These are phyloP conservation scores for Eimeria acervulina DNA, from an alignment of 169 alveolate genomes.

Conservation along the genomic window DNA sequence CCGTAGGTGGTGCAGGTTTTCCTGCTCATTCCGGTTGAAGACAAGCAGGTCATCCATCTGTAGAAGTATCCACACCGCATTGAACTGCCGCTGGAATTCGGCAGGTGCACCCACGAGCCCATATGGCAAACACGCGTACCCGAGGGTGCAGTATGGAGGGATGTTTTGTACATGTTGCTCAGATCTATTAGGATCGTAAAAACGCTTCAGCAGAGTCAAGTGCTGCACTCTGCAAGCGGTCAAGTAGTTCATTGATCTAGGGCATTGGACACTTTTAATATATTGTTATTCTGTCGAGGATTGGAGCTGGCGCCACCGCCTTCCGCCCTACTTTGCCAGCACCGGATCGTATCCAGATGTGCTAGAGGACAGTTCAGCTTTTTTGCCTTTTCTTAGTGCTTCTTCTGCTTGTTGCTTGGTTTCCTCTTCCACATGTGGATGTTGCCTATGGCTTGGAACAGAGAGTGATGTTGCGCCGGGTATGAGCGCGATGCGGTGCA, in stretches of 20 bases:
- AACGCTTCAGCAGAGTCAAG: background rate
- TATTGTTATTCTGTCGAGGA: background rate
- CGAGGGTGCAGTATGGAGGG: background rate
- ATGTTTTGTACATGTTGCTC: background rate
- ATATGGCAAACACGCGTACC: background rate
- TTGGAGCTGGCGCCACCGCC: background rate
- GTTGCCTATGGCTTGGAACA: background rate
- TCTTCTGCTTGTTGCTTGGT: background rate
- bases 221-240: background rate
- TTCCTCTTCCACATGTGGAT: background rate
- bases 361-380: background rate
- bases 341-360: background rate
- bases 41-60: background rate
- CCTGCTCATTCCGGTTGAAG: background rate
- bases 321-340: background rate
- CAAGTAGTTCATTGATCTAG: background rate
- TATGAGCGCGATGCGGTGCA: background rate
- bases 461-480: background rate
- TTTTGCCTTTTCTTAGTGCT: background rate
- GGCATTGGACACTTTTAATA: background rate
- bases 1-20: background rate
- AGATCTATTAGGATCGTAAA: background rate
- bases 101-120: background rate
- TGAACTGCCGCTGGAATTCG: no score
- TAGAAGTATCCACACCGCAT: background rate